phyloP scores from a whole-genome alignment of 805 yeast genomes.

The Ogataea wickerhamii region DNA sequence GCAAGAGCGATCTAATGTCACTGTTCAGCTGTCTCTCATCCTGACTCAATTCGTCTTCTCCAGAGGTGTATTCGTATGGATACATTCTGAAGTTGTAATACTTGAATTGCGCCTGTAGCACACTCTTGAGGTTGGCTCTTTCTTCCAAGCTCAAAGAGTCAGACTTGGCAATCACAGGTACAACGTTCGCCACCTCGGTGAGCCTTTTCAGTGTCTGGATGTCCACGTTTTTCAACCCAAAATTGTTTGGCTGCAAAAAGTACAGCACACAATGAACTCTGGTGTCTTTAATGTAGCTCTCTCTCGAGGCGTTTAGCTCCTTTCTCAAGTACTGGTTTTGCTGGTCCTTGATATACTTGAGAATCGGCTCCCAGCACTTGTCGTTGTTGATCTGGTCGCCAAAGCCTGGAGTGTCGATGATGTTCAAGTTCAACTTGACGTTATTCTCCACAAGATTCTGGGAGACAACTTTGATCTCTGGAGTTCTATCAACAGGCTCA shows the following conservation, averaged over 20 bases:
- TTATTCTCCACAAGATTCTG: slow-evolving; percentile 79
- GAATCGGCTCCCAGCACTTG: slow-evolving; percentile 94
- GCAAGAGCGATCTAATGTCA: slow-evolving; percentile 73
- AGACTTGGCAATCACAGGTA: slow-evolving; percentile 92
- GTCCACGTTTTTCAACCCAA: slow-evolving; percentile 82
- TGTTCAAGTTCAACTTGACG: slow-evolving; percentile 78
- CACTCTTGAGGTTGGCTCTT: slow-evolving; percentile 71
- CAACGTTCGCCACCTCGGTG: slow-evolving; percentile 86
- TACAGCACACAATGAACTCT: slow-evolving; percentile 92
- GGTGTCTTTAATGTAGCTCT: slow-evolving; percentile 73
- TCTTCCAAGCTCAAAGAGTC: slow-evolving; percentile 87
- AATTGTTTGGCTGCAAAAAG: slow-evolving; percentile 85
- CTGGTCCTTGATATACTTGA: slow-evolving; percentile 92
- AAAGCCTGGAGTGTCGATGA: slow-evolving; percentile 97
- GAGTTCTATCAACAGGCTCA: slow-evolving; percentile 80
- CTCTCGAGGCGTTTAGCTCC: slow-evolving; percentile 93
- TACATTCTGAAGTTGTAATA: slow-evolving; percentile 72
- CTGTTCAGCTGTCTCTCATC: slow-evolving; percentile 72
- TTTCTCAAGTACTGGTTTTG: slow-evolving; percentile 87
- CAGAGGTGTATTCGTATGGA: slow-evolving; percentile 58
- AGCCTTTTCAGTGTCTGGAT: slow-evolving; percentile 77
- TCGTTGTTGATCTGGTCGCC: slow-evolving; percentile 96
- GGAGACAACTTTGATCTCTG: slow-evolving; percentile 72
- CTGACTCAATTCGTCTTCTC: slow-evolving; percentile 44
- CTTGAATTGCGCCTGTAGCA: slow-evolving; percentile 71